phyloP scores from a whole-genome alignment of 1,284 basidiomycete species.

The Hypsizygus ulmarius region DNA sequence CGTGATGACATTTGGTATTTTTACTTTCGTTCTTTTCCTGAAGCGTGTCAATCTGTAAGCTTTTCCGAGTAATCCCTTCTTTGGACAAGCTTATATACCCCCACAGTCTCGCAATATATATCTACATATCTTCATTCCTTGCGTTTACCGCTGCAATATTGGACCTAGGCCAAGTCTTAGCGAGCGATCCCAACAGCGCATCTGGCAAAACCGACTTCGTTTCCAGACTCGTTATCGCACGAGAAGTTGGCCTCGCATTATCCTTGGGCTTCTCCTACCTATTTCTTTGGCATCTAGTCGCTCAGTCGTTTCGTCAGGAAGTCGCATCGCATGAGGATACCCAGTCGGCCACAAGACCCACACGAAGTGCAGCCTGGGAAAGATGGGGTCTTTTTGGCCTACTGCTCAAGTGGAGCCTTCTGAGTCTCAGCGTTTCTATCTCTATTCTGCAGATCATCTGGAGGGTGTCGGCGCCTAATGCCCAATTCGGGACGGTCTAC shows the following conservation, averaged over 20 bases:
- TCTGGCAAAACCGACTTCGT: constrained; percentile 29
- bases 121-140: constrained; percentile 56
- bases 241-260: constrained; percentile 59
- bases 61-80: constrained; percentile 25
- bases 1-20: constrained; percentile 60
- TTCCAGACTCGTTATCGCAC: constrained; percentile 44
- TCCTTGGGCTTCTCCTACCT: constrained; percentile 59
- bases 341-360: constrained; percentile 7
- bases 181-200: constrained; percentile 31
- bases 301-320: constrained; percentile 47
- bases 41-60: constrained; percentile 57
- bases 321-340: constrained; percentile 17
- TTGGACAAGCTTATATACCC: background rate
- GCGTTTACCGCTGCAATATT: constrained; percentile 63
- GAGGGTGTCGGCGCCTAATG: constrained; percentile 47
- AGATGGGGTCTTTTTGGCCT: constrained; percentile 58
- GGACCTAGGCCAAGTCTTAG: constrained; percentile 59
- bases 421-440: constrained; percentile 44
- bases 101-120: constrained; percentile 48
- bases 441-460: constrained; percentile 62
- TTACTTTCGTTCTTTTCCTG: constrained; percentile 58
- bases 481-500: constrained; percentile 51
- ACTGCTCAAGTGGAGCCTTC: constrained; percentile 48
- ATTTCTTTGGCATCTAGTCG: constrained; percentile 67
- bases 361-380: constrained; percentile 60